Percentiles rank a stretch among this genome's conserved stretches.
Conservation (phyloP, 495 filamentous ascomycete genomes). For the Penicillium dipodomyicola region DNA sequence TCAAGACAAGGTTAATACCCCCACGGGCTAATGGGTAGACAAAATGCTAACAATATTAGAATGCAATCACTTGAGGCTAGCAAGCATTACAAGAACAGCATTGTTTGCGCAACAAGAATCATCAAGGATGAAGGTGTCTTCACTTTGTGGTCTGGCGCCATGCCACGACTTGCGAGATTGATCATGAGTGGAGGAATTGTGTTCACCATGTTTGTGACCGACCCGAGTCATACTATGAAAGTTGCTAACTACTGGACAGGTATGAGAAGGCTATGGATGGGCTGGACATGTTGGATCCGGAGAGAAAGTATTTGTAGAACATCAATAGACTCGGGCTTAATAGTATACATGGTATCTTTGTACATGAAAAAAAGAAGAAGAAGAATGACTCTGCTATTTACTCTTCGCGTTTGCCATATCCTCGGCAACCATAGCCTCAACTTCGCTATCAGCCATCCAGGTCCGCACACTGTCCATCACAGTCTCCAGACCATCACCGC, state of each 20-base stretch:
- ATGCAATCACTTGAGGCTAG: slow-evolving; percentile 97
- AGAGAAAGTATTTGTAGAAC: slow-evolving; percentile 74
- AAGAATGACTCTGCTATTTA: slow-evolving; percentile 6
- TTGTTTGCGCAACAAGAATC: slow-evolving; percentile 79
- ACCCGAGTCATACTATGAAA: not conserved
- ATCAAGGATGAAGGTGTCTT: slow-evolving; percentile 84
- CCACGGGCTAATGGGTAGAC: not conserved
- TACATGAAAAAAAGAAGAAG: slow-evolving; percentile 9
- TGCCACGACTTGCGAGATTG: slow-evolving; percentile 78
- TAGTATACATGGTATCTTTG: slow-evolving; percentile 24
- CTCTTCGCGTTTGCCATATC: slow-evolving; percentile 34
- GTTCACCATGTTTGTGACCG: slow-evolving; percentile 75
- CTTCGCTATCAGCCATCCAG: slow-evolving; percentile 77
- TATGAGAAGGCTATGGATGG: slow-evolving; percentile 97
- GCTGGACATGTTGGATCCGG: slow-evolving; percentile 77
- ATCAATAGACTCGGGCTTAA: slow-evolving; percentile 11
- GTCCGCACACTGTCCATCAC: slow-evolving; percentile 76
- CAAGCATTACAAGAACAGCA: slow-evolving; percentile 80
- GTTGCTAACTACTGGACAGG: slow-evolving; percentile 39
- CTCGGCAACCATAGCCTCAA: slow-evolving; percentile 61
- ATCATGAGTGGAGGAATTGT: slow-evolving; percentile 94
- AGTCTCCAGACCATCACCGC: slow-evolving; percentile 66
- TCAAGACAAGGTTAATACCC: slow-evolving; percentile 73
- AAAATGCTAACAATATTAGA: slow-evolving; percentile 37
- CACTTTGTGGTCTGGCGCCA: slow-evolving; percentile 91